A percentile compares a stretch with the other conserved stretches of the same genome.
Conservation (phyloP, 2,329 filamentous ascomycete species). For the Trichoderma semiorbis region DNA sequence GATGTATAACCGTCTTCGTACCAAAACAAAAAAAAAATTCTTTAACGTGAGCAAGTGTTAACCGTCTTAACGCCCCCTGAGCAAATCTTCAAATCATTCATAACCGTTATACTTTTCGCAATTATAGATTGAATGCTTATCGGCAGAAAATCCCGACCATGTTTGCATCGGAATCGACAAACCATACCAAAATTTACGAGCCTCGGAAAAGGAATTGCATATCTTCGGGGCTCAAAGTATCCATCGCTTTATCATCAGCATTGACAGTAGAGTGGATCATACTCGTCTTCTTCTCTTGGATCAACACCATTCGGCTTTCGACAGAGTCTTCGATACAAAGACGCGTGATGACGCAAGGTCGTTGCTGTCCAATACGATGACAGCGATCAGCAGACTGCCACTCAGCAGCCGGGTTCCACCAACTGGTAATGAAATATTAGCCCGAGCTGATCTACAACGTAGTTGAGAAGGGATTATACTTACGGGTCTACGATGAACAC, state of each 20-base stretch:
- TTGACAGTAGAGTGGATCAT: slow-evolving; percentile 99
- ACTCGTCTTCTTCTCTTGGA: slow-evolving; percentile 98
- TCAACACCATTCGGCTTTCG: slow-evolving; percentile 88
- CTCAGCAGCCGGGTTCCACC: slow-evolving; percentile 99
- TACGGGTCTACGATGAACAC: slow-evolving; percentile 97
- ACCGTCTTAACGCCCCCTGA: not conserved
- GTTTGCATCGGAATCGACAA: not conserved
- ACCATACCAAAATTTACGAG: slow-evolving; percentile 25
- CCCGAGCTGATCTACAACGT: not conserved
- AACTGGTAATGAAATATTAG: slow-evolving; percentile 47
- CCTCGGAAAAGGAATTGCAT: slow-evolving; percentile 96
- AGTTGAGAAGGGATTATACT: slow-evolving; percentile 32
- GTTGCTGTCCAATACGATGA: slow-evolving; percentile 91
- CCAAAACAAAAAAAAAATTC: not conserved
- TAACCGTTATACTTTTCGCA: not conserved
- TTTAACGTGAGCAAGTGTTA: not conserved
- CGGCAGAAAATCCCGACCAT: not conserved
- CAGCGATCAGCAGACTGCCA: slow-evolving; percentile 96
- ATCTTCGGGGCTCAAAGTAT: slow-evolving; percentile 84
- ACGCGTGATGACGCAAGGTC: slow-evolving; percentile 89
- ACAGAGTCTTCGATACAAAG: slow-evolving; percentile 97
- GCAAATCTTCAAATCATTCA: not conserved
- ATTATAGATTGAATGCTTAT: not conserved
- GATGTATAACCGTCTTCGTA: not conserved
- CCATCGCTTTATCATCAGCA: slow-evolving; percentile 83